Base-by-base conservation (phyloP, 2,329 filamentous ascomycete genomes). In the Botrytis sinoallii region DNA sequence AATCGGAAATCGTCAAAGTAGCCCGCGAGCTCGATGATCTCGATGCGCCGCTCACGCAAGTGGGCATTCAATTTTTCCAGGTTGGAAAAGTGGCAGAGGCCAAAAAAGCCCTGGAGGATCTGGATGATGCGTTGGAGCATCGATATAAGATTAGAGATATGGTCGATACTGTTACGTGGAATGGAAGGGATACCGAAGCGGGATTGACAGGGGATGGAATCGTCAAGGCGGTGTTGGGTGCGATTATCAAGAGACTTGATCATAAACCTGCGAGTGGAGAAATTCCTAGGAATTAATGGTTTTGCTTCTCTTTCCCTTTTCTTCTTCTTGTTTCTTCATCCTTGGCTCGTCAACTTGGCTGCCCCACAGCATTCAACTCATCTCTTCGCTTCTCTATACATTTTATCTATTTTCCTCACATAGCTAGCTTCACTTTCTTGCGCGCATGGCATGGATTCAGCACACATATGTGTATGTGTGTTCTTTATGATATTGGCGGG, bases 1-100 rank as follows among this genome's bases (percentile, higher is more conserved):
- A 95, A 81, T 86, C 85, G 12, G 86, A 90, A 40, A 89, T 98
- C 66, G 84, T 93, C 59, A 82, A 83, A 5, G 85, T 88, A 0
- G 95, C 94, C 0, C 87, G 86, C 81, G 90, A 89, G 79, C 88
- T 98, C 46, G 92, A 96, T 79, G 83, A 83, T 70, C 81, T 92
- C 12, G 86, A 90, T 14, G 94, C 94, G 0, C 89, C 91, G 6
- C 87, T 90, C 0, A 92, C 92, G 85, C 96, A 98, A 84, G 85
- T 98, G 14, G 95, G 95, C 48, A 89, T 98, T 73, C 95, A 98
- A 82, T 98, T 98, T 85, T 97, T 98, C 85, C 95, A 98, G 83
- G 92, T 98, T 63, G 95, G 96, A 73, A 86, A 88, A 68, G 93
- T 97, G 77, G 80, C 83, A 0, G 84, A 82, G 0, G 95, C 95